Percentiles rank a stretch among this genome's conserved stretches.
phyloP scores from a whole-genome alignment of 2,329 filamentous ascomycete species.

The Colletotrichum falcatum region DNA sequence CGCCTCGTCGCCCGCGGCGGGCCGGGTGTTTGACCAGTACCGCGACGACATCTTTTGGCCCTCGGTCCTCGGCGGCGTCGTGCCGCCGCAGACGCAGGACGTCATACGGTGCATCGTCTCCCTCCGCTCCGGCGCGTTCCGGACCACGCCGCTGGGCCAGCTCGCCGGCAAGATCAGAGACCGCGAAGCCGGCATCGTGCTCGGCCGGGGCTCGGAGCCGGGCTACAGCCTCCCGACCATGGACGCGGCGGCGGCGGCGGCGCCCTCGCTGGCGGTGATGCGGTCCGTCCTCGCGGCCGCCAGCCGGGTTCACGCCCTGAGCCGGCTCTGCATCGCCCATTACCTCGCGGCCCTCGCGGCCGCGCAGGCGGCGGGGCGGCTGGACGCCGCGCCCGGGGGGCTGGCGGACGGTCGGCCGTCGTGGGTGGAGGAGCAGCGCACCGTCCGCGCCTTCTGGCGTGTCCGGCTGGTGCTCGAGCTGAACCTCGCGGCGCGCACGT shows the following conservation, averaged over 20 bases:
- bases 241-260: not conserved
- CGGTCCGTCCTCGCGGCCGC: slow-evolving; percentile 9
- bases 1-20: slow-evolving; percentile 17
- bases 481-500: not conserved
- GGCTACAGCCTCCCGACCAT: slow-evolving; percentile 12
- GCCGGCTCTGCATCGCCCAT: slow-evolving; percentile 12
- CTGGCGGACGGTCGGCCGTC: not conserved
- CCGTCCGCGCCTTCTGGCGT: slow-evolving; percentile 29
- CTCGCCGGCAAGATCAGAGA: slow-evolving; percentile 20
- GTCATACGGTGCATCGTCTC: slow-evolving; percentile 22
- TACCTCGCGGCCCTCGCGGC: not conserved
- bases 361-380: not conserved
- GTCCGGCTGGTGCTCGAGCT: slow-evolving; percentile 29
- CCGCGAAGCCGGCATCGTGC: slow-evolving; percentile 29
- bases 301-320: slow-evolving; percentile 5
- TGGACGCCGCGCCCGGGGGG: not conserved
- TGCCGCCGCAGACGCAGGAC: slow-evolving; percentile 27
- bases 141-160: not conserved
- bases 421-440: slow-evolving; percentile 32
- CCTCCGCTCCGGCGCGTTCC: slow-evolving; percentile 21
- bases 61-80: not conserved
- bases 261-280: not conserved
- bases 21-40: slow-evolving; percentile 25
- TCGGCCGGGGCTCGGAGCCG: slow-evolving; percentile 19
- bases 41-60: slow-evolving; percentile 25